A percentile compares a stretch with the other conserved stretches of the same genome.
phyloP scores from a whole-genome alignment of 805 yeast species.

The Candida quercuum region DNA sequence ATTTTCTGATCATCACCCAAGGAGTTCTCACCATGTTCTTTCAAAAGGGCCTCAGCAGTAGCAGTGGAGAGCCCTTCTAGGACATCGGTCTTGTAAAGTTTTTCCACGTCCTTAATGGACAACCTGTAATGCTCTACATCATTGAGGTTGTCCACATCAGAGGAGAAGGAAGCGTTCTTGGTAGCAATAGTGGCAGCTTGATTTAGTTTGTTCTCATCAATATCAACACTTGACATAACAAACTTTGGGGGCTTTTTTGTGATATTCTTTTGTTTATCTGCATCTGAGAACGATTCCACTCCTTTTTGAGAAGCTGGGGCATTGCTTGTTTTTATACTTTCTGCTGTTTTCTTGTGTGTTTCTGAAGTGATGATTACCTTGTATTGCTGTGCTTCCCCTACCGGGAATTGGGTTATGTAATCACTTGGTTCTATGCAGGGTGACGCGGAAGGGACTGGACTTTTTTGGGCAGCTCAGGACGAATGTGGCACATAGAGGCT shows the following conservation, averaged over 20 bases:
- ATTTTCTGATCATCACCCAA: constrained; percentile 57
- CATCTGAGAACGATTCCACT: no score
- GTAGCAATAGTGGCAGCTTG: constrained; percentile 12
- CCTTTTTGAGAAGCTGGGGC: no score
- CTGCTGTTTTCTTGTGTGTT: no score
- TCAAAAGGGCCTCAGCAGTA: constrained; percentile 26
- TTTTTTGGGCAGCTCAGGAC: no score
- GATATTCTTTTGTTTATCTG: background rate
- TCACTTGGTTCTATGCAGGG: no score
- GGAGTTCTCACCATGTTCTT: constrained; percentile 49
- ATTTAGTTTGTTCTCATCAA: constrained; percentile 12
- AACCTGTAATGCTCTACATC: constrained; percentile 21
- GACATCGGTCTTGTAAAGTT: constrained; percentile 34
- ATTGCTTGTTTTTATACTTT: no score
- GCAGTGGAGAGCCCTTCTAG: constrained; percentile 41
- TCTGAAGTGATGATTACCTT: no score
- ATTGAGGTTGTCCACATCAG: constrained; percentile 8
- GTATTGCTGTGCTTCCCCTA: no score
- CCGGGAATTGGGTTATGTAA: no score
- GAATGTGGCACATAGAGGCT: no score
- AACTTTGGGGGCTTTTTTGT: no score
- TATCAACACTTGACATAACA: constrained; percentile 2
- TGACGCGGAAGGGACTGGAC: no score
- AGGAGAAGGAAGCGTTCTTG: constrained; percentile 9
- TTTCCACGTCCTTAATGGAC: constrained; percentile 32